Percentiles rank a stretch among this genome's conserved stretches.
phyloP scores from a whole-genome alignment of 768 basidiomycete genomes.

The Pleurotus tuoliensis region DNA sequence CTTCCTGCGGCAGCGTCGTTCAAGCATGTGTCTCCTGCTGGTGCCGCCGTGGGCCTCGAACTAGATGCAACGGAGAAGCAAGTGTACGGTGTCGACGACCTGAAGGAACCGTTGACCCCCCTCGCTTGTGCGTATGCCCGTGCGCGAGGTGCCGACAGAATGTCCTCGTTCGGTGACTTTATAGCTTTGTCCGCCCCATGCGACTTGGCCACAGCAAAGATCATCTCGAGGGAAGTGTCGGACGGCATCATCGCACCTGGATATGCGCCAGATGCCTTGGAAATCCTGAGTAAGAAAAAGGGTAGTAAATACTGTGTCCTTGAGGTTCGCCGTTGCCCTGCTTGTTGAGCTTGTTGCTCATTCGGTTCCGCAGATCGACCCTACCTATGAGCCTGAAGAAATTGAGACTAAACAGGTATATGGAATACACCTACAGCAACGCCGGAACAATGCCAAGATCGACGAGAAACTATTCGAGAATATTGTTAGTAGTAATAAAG shows the following conservation, averaged over 20 bases:
- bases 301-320: slow-evolving; percentile 98
- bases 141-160: slow-evolving; percentile 95
- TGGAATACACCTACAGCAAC: slow-evolving; percentile 86
- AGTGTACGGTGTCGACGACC: slow-evolving; percentile 94
- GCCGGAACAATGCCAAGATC: slow-evolving; percentile 87
- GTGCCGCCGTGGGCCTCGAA: slow-evolving; percentile 87
- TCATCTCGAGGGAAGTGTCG: slow-evolving; percentile 98
- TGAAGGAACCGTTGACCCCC: slow-evolving; percentile 85
- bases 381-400: slow-evolving; percentile 70
- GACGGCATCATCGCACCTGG: slow-evolving; percentile 98
- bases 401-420: slow-evolving; percentile 95
- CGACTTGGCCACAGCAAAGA: slow-evolving; percentile 90
- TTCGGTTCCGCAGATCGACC: slow-evolving; percentile 67
- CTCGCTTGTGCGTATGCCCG: slow-evolving; percentile 93
- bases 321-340: slow-evolving; percentile 45
- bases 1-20: slow-evolving; percentile 98
- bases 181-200: slow-evolving; percentile 92
- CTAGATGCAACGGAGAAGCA: slow-evolving; percentile 83
- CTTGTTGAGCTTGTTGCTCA: neutral
- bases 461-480: slow-evolving; percentile 78
- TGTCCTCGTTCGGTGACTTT: slow-evolving; percentile 99
- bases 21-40: slow-evolving; percentile 99
- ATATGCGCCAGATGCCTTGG: slow-evolving; percentile 83
- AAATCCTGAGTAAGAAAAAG: slow-evolving; percentile 93
- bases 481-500: slow-evolving; percentile 84